phyloP scores from a whole-genome alignment of 2,329 filamentous ascomycete genomes.

The Pezicula radicicola region DNA sequence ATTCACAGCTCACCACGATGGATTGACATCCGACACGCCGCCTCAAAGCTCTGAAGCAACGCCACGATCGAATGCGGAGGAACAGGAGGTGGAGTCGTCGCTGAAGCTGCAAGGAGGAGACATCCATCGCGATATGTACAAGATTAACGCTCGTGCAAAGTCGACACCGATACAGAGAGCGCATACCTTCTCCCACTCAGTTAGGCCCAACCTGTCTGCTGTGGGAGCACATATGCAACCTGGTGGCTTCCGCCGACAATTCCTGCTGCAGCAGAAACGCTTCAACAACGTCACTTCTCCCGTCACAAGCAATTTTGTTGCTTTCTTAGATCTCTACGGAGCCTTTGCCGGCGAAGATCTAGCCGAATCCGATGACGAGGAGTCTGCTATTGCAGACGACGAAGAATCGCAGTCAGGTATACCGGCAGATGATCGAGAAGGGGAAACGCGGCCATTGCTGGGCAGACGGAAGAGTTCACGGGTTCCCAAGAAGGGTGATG shows the following conservation, averaged over 20 bases:
- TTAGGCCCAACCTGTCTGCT: conserved; percentile 30
- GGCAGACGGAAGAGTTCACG: conserved; percentile 69
- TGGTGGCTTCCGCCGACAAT: conserved; percentile 52
- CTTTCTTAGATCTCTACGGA: conserved; percentile 89
- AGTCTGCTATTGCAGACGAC: conserved; percentile 42
- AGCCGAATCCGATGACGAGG: conserved; percentile 59
- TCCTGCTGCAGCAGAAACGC: conserved; percentile 32
- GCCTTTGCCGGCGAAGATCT: conserved; percentile 96
- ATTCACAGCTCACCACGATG: conserved; percentile 41
- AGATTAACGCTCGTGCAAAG: conserved; percentile 58
- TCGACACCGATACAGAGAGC: conserved; percentile 54
- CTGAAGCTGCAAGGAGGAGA: conserved; percentile 72
- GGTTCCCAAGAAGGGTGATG: conserved; percentile 58
- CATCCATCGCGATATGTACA: conserved; percentile 76
- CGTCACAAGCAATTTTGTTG: conserved; percentile 86
- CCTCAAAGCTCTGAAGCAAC: conserved; percentile 17
- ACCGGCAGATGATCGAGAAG: conserved; percentile 63
- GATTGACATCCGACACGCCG: conserved; percentile 15
- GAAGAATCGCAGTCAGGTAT: conserved; percentile 58
- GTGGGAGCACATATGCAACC: conserved; percentile 44
- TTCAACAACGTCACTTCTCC: conserved; percentile 46
- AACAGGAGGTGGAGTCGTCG: conserved; percentile 53
- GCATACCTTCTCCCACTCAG: conserved; percentile 62
- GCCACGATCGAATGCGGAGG: conserved; percentile 23
- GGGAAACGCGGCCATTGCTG: conserved; percentile 73